Conservation (phyloP, 106 monocot species). For the Platanthera zijinensis region DNA sequence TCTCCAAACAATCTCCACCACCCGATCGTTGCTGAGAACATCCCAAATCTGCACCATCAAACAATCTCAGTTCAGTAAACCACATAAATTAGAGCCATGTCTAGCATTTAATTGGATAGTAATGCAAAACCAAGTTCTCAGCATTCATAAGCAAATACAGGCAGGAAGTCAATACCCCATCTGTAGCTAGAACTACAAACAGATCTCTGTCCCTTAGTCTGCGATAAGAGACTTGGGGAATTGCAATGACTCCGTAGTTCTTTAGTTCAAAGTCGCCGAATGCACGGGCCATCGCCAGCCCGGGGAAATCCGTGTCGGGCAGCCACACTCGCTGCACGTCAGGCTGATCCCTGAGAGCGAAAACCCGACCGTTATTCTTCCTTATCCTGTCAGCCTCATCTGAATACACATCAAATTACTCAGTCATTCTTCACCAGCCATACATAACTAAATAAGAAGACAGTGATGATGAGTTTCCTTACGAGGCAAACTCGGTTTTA, state of each 20-base stretch:
- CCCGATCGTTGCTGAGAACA: conserved; percentile 69
- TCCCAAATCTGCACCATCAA: conserved; percentile 60
- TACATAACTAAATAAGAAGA: neutral
- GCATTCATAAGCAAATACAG: neutral
- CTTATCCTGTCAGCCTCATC: conserved; percentile 84
- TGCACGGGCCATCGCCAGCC: conserved; percentile 88
- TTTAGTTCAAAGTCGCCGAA: conserved; percentile 83
- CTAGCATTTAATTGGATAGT: too few relatives aligned
- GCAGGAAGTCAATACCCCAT: conserved; percentile 39
- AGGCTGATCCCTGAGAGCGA: conserved; percentile 63
- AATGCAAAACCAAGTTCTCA: too few relatives aligned
- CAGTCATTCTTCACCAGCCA: neutral
- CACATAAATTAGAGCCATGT: neutral
- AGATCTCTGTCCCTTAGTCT: conserved; percentile 36
- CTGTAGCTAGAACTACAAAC: conserved; percentile 77
- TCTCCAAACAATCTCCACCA: conserved; percentile 39
- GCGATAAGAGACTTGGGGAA: conserved; percentile 64
- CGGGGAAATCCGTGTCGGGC: conserved; percentile 66
- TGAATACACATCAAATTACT: conserved; percentile 5
- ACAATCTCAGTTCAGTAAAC: neutral
- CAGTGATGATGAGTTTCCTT: conserved; percentile 7
- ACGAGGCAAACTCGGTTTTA: conserved; percentile 72
- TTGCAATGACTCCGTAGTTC: conserved; percentile 72
- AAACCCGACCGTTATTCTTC: conserved; percentile 62
- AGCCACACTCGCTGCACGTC: conserved; percentile 65